Evolutionary conservation across 2,329 filamentous ascomycete species (phyloP).

Genomic region (Botrytis cinerea): DNA sequence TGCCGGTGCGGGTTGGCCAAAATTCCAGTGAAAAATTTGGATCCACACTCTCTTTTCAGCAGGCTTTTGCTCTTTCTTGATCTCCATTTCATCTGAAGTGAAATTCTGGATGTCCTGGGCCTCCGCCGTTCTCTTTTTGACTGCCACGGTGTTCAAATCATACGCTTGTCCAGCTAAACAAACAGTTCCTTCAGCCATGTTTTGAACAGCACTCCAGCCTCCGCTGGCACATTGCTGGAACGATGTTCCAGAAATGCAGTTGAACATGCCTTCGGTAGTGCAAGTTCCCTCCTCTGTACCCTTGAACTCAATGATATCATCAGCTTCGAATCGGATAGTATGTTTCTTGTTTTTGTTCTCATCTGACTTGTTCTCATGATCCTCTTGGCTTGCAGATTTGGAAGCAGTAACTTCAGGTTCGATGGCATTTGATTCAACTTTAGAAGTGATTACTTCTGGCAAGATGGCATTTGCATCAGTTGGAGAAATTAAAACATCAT

Average conservation of each 20-base stretch:
- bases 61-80: neutral
- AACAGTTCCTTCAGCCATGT: constrained; percentile 49
- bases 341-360: neutral
- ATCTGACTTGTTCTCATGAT: neutral
- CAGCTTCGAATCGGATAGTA: neutral
- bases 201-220: constrained; percentile 49
- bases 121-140: neutral
- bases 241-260: constrained; percentile 53
- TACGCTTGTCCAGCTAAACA: constrained; percentile 49
- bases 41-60: neutral
- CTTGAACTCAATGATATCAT: neutral
- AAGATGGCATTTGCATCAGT: too few species aligned
- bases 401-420: neutral
- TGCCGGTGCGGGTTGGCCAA: neutral
- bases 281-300: constrained; percentile 44
- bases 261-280: constrained; percentile 53
- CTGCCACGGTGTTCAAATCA: constrained; percentile 44
- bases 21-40: neutral
- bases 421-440: neutral
- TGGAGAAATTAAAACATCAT: neutral
- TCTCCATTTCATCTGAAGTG: neutral
- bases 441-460: neutral
- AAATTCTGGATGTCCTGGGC: neutral
- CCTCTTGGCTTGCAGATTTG: neutral
- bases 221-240: constrained; percentile 60